Conservation (phyloP, 441 rosid genomes). For the Geranium incanum region DNA sequence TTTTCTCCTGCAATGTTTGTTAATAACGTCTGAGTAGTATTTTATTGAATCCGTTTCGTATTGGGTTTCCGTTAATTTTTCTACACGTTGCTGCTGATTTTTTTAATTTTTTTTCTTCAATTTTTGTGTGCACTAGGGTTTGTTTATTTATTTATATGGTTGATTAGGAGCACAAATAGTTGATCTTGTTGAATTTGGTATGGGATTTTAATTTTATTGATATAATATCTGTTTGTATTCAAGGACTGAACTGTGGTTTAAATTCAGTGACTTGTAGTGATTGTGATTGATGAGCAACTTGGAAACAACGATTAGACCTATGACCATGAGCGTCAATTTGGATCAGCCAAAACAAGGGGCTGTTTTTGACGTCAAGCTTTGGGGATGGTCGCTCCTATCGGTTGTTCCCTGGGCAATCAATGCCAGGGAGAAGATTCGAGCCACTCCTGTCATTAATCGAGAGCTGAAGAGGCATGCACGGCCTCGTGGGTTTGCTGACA, state of each 20-base stretch:
- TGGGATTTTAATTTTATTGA: background rate
- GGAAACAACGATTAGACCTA: constrained; percentile 31
- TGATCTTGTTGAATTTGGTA: background rate
- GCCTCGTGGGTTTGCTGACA: constrained; percentile 23
- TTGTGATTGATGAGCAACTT: background rate
- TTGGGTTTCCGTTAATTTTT: background rate
- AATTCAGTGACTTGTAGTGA: background rate
- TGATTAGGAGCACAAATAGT: background rate
- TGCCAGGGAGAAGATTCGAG: constrained; percentile 25
- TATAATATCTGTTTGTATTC: background rate
- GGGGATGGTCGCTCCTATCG: constrained; percentile 57
- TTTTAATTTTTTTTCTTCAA: too few species aligned
- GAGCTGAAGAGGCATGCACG: constrained; percentile 46
- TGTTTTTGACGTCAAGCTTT: constrained; percentile 35
- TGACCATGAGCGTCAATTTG: constrained; percentile 28
- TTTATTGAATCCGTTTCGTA: background rate
- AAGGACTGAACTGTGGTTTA: background rate
- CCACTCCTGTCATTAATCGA: constrained; percentile 52
- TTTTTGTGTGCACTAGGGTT: background rate
- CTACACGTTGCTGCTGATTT: background rate
- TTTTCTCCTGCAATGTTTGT: background rate
- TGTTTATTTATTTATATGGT: background rate
- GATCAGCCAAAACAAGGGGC: constrained; percentile 35
- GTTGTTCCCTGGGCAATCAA: constrained; percentile 40
- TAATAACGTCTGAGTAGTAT: background rate